Base-by-base conservation (phyloP, 2,329 filamentous ascomycete genomes). In the Apiospora rasikravindrae region DNA sequence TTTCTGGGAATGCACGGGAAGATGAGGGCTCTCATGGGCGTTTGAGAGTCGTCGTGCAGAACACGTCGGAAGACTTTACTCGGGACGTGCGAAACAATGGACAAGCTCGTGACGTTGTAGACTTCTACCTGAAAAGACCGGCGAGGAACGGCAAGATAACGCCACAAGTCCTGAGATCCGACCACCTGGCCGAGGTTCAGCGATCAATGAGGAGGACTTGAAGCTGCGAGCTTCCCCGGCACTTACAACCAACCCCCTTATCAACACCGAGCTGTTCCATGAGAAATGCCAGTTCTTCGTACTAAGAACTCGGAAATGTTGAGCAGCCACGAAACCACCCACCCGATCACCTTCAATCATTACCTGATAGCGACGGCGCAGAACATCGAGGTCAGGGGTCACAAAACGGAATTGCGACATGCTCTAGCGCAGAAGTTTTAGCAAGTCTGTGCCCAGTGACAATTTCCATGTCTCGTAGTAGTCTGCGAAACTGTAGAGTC, bases 341-440 rank as follows among this genome's bases (percentile, higher is more conserved):
- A 84, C 70, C 81, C 83, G 0, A 84, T 85, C 47, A 84, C 83
- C 0, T 84, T 84, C 71, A 82, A 85, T 70, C 77, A 81, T 66
- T 77, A 81, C 57, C 74, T 84, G 3, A 81, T 78, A 0, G 79
- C 83, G 10, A 81, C 73, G 1, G 74, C 84, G 1, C 79, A 82
- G 68, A 78, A 79, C 40, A 76, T 76, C 24, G 78, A 78, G 40
- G 16, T 37, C 1, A n/a, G 69, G 4, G 73, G 74, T 2, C 68
- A 26, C 8, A 24, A 69, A 29, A 33, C 13, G 19, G 67, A 69
- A n/a, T 11, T 69, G 19, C 45, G 16, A 14, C 72, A 45, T 22
- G 37, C 51, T 7, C 29, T 76, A 4, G 45, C 71, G n/a, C 29
- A 67, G 10, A 13, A 37, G 2, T 33, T 73, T 13, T 44, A 69